Evolutionary conservation across 108 stramenopile genomes (phyloP), one percentile per base, ranked within the genome.

Genomic region (Skeletonema menzelii): DNA sequence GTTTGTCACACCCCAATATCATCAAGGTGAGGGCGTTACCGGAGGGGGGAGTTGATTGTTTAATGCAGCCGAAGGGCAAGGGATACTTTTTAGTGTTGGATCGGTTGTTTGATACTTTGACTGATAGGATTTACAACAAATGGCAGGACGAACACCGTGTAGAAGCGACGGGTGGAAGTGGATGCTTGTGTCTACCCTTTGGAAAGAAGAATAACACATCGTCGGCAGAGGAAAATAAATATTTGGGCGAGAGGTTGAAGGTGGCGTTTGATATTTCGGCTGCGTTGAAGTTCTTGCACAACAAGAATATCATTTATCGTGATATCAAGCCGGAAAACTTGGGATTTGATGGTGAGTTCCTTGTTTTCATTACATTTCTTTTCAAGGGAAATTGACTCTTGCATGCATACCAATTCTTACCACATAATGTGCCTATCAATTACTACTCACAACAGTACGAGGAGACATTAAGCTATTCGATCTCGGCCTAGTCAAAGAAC

Each of bases 251-350:
- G 15, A 77, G 92, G 2, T 46, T 89, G 56, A 87, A 86, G 64
- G 90, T 88, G 4, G 86, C 90, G 10, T 87, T 94, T 82, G 87
- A 88, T 77, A 85, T 94, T 62, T 83, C 84, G 13, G 86, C 86
- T 31, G 87, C 90, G n/a, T 59, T 91, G 34, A 75, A 77, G 72
- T 90, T 87, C 62, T 64, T 93, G 53, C 92, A 93, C 55, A 63
- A 72, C 15, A 84, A 87, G 58, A 71, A 79, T 28, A 86, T 93
- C 57, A 89, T 93, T 60, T 93, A 86, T 62, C 73, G 90, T 1
- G 90, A 93, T 80, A 55, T 93, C n/a, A 93, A 91, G 67, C 78
- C 70, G 6, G 70, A 72, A 34, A 79, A 72, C 56, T 49, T 79
- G 42, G 78, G 77, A 19, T 79, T 79, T 61, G 70, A 71, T 56